These are phyloP conservation scores for Fusarium goolgardi DNA, from an alignment of 2,329 filamentous ascomycete genomes.

Conservation along the genomic window DNA sequence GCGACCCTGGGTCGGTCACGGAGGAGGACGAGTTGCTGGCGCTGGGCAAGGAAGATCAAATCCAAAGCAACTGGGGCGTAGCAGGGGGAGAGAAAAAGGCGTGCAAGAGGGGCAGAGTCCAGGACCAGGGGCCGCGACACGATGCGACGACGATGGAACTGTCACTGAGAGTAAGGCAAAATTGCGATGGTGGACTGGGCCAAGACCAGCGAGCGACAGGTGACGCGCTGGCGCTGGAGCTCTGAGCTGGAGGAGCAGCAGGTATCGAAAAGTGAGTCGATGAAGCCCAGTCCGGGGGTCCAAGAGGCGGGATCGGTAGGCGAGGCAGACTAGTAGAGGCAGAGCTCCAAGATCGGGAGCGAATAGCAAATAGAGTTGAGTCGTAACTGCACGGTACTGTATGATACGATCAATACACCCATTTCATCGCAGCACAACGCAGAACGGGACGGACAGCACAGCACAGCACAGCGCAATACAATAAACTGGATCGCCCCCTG, in stretches of 20 bases:
- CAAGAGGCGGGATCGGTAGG: slow-evolving; percentile 38
- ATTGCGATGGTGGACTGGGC: slow-evolving; percentile 40
- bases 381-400: slow-evolving; percentile 24
- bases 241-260: slow-evolving; percentile 10
- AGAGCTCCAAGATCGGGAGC: slow-evolving; percentile 30
- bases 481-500: slow-evolving; percentile 41
- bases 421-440: slow-evolving; percentile 7
- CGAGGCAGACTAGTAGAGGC: slow-evolving; percentile 26
- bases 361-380: slow-evolving; percentile 34
- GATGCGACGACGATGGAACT: slow-evolving; percentile 42
- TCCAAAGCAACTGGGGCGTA: slow-evolving; percentile 42
- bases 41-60: slow-evolving; percentile 47
- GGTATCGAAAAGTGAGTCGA: slow-evolving; percentile 9
- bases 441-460: not conserved
- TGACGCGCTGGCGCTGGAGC: slow-evolving; percentile 22
- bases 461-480: slow-evolving; percentile 5
- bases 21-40: slow-evolving; percentile 42
- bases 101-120: slow-evolving; percentile 43
- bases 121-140: slow-evolving; percentile 45
- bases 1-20: slow-evolving; percentile 49
- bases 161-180: slow-evolving; percentile 25
- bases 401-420: slow-evolving; percentile 7
- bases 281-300: slow-evolving; percentile 30
- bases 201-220: slow-evolving; percentile 35
- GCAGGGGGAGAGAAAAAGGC: slow-evolving; percentile 40